These are phyloP conservation scores for Aspergillus wentii DNA, from an alignment of 495 filamentous ascomycete species.

Conservation along the genomic window DNA sequence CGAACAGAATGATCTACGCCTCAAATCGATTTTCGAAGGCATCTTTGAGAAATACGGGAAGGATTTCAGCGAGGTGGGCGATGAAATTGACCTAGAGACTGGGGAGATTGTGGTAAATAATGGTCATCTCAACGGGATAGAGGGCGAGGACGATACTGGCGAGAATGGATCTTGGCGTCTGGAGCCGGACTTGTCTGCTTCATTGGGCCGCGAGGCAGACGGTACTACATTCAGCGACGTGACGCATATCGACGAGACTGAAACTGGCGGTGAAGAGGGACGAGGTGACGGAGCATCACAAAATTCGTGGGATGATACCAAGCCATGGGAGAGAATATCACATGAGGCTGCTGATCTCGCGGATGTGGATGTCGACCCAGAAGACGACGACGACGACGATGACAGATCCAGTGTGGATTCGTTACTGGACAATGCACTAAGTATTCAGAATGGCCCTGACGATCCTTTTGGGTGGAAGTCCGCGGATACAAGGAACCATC, in stretches of 20 bases:
- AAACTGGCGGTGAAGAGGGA: background rate
- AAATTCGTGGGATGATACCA: background rate
- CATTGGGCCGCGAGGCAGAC: background rate
- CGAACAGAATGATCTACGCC: constrained; percentile 54
- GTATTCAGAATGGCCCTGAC: constrained; percentile 7
- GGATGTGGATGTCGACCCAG: background rate
- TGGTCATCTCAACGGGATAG: constrained; percentile 67
- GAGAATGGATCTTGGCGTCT: constrained; percentile 13
- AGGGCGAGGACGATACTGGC: constrained; percentile 45
- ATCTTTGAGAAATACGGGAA: constrained; percentile 86
- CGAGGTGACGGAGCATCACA: constrained; percentile 5
- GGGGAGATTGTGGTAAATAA: constrained; percentile 81
- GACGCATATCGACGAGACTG: constrained; percentile 1
- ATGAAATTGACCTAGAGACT: constrained; percentile 75
- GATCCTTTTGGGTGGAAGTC: background rate
- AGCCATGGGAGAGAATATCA: background rate
- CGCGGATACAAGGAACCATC: background rate
- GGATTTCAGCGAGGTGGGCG: constrained; percentile 75
- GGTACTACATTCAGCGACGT: background rate
- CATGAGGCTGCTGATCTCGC: constrained; percentile 9
- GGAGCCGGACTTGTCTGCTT: constrained; percentile 2
- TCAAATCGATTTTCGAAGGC: constrained; percentile 76
- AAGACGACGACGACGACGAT: constrained; percentile 15
- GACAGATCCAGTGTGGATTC: constrained; percentile 21
- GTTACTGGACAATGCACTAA: constrained; percentile 17